Evolutionary conservation across 352 stramenopile genomes (phyloP).

Genomic region (Globisporangium rhizosaccharum): DNA sequence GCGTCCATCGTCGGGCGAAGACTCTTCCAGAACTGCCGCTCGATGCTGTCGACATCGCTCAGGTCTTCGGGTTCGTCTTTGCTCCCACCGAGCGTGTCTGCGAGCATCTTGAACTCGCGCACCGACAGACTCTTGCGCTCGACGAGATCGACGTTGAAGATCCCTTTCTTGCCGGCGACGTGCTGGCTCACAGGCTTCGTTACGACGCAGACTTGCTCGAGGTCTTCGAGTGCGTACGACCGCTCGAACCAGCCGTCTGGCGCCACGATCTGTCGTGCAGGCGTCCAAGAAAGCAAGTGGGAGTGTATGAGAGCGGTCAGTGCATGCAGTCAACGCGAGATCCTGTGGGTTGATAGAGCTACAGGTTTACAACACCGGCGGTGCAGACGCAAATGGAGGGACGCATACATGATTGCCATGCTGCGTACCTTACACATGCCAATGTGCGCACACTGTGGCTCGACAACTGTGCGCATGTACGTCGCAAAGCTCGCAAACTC

Average conservation of each 20-base stretch:
- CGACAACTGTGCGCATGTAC: slow-evolving; percentile 83
- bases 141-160: slow-evolving; percentile 89
- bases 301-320: too few relatives aligned
- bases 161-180: slow-evolving; percentile 84
- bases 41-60: slow-evolving; percentile 42
- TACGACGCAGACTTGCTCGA: slow-evolving; percentile 38
- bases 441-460: slow-evolving; percentile 65
- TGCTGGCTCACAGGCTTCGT: slow-evolving; percentile 75
- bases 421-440: slow-evolving; percentile 86
- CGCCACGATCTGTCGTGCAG: slow-evolving; percentile 41
- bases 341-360: too few relatives aligned
- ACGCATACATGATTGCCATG: too few relatives aligned
- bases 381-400: too few relatives aligned
- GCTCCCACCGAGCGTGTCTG: slow-evolving; percentile 26
- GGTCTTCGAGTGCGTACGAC: slow-evolving; percentile 47
- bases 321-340: too few relatives aligned
- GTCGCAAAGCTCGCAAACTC: slow-evolving; percentile 84
- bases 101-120: slow-evolving; percentile 52
- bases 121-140: slow-evolving; percentile 73
- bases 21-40: slow-evolving; percentile 87
- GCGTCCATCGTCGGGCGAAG: slow-evolving; percentile 82
- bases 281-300: too few relatives aligned
- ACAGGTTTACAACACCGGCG: neutral
- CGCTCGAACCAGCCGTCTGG: slow-evolving; percentile 73
- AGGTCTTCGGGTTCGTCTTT: slow-evolving; percentile 14